Evolutionary conservation across 177 flowering plant species (phyloP).

Genomic region (Vitis hybrid): DNA sequence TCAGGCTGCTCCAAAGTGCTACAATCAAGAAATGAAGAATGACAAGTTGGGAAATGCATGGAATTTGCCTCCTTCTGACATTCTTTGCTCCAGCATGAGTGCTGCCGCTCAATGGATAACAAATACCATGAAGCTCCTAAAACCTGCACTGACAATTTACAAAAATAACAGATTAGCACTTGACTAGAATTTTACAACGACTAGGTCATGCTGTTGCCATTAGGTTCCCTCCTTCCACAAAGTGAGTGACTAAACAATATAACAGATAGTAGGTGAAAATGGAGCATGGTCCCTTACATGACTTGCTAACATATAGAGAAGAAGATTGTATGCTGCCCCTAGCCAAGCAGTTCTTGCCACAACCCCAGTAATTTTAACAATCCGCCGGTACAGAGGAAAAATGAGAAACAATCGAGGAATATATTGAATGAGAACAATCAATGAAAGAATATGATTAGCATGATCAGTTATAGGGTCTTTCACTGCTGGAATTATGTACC

Average conservation of each 20-base stretch:
- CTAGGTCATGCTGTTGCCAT: neutral
- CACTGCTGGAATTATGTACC: conserved; percentile 71
- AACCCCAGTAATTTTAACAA: conserved; percentile 79
- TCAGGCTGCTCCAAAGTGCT: conserved; percentile 11
- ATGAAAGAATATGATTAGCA: conserved; percentile 64
- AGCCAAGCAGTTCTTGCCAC: conserved; percentile 89
- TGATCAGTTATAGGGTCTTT: conserved; percentile 41
- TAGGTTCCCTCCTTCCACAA: neutral
- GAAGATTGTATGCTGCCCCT: conserved; percentile 90
- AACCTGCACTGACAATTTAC: conserved; percentile 44
- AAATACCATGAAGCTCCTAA: conserved; percentile 88
- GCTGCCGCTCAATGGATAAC: conserved; percentile 64
- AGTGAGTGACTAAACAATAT: neutral
- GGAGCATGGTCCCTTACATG: conserved; percentile 50
- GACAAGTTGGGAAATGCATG: conserved; percentile 37
- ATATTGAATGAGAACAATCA: conserved; percentile 86
- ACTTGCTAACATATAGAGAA: conserved; percentile 77
- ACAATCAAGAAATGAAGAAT: conserved; percentile 40
- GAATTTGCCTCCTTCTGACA: conserved; percentile 40
- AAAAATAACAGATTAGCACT: neutral
- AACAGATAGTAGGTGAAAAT: neutral
- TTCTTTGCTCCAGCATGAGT: conserved; percentile 64
- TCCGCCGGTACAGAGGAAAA: conserved; percentile 67
- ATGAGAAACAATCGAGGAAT: conserved; percentile 76
- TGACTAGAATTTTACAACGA: neutral